phyloP scores from a whole-genome alignment of 805 yeast genomes.

The Schwanniomyces pseudopolymorphus region DNA sequence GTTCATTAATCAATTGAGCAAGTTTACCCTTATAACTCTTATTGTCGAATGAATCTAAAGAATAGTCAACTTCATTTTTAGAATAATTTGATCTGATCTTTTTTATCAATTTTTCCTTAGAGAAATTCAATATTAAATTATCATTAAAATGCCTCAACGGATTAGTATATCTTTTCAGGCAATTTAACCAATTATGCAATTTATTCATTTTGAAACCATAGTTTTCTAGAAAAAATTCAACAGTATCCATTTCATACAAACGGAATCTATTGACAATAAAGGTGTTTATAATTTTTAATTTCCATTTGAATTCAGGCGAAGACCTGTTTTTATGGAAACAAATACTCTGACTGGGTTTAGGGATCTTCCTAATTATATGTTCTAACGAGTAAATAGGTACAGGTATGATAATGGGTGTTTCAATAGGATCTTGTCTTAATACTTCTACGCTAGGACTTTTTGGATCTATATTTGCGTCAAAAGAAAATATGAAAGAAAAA shows the following conservation, averaged over 20 bases:
- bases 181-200: conserved; percentile 25
- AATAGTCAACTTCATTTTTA: background rate
- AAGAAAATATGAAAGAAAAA: conserved; percentile 35
- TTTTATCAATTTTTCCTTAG: conserved; percentile 25
- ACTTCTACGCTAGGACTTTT: conserved; percentile 37
- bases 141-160: conserved; percentile 20
- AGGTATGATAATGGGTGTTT: conserved; percentile 37
- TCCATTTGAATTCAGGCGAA: conserved; percentile 30
- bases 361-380: conserved; percentile 21
- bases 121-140: conserved; percentile 13
- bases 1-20: conserved; percentile 23
- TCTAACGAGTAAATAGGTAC: conserved; percentile 34
- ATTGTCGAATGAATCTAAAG: conserved; percentile 17
- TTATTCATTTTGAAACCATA: conserved; percentile 29
- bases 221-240: conserved; percentile 18
- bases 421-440: conserved; percentile 18
- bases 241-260: conserved; percentile 14
- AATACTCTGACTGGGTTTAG: conserved; percentile 18
- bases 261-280: conserved; percentile 29
- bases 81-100: conserved; percentile 17
- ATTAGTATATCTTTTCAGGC: conserved; percentile 8
- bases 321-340: conserved; percentile 12
- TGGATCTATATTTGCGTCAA: conserved; percentile 32
- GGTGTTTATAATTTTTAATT: conserved; percentile 24
- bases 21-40: conserved; percentile 26